Percentiles rank a stretch among this genome's conserved stretches.
These are phyloP conservation scores for Paracorniculantispora psalliotae DNA, from an alignment of 2,329 filamentous ascomycete genomes.

Conservation along the genomic window DNA sequence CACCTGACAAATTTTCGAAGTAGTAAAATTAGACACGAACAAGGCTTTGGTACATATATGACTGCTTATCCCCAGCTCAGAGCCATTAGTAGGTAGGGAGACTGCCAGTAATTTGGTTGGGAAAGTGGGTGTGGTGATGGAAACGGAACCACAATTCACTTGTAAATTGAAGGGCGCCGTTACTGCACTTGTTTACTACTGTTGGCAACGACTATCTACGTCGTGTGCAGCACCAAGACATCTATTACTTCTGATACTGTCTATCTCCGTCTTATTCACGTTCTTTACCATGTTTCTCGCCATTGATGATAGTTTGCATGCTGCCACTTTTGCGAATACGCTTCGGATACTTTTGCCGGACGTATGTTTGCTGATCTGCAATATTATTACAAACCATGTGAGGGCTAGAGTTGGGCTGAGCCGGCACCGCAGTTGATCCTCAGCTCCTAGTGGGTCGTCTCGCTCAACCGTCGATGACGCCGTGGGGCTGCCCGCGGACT, in stretches of 20 bases:
- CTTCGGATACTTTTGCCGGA: background rate
- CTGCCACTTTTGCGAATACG: background rate
- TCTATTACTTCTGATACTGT: too few relatives aligned
- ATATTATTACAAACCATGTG: background rate
- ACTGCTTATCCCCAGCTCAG: background rate
- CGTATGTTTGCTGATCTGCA: background rate
- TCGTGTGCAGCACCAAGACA: too few relatives aligned
- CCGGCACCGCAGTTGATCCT: background rate
- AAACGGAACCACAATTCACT: background rate
- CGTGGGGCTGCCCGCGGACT: slow-evolving; percentile 10
- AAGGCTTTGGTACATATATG: background rate
- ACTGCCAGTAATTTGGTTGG: background rate
- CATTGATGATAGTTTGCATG: background rate
- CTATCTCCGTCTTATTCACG: too few relatives aligned
- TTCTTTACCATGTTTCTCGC: background rate
- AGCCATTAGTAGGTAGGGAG: background rate
- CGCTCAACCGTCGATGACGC: background rate
- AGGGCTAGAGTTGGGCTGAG: background rate
- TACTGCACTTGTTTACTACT: too few relatives aligned
- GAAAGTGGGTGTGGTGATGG: background rate
- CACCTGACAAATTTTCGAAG: background rate
- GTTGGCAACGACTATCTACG: too few relatives aligned
- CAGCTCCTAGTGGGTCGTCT: slow-evolving; percentile 3
- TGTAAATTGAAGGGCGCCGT: too few relatives aligned
- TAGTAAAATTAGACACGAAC: background rate